Base-by-base conservation (phyloP, 768 basidiomycete species). In the Suillus placidus region DNA sequence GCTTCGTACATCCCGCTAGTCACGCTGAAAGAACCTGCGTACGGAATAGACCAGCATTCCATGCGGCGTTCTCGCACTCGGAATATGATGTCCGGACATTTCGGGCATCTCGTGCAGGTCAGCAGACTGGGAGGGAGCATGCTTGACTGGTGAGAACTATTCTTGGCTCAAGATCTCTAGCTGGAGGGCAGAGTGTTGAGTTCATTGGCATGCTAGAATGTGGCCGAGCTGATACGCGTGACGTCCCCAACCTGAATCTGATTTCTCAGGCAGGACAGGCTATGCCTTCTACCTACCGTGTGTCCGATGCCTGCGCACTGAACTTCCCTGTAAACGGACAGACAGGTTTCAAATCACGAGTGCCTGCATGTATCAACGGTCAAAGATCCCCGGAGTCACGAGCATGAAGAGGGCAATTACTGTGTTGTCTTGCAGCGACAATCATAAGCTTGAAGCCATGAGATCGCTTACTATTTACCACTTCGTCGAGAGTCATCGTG, bases 51-150 rank as follows among this genome's bases (percentile, higher is more conserved):
- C 20, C 40, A 38, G 16, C 26, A 32, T 43, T 40, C 14, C 37
- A 23, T 52, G 37, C 63, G 62, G 43, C 7, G 20, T 57, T 61
- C 60, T 63, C 66, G 14, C 61, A 51, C 54, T n/a, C 49, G 62
- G 35, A 60, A n/a, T 32, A 9, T 6, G n/a, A 52, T 47, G 10
- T 10, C 62, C 61, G 55, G 9, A 35, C 20, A 30, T 38, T 2
- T 20, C 55, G 32, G 58, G 42, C 20, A n/a, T 64, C 45, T 12
- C 3, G 6, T 20, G 34, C 10, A 34, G 7, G 62, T 67, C 67
- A 64, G 55, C 52, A 65, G 72, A 64, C 32, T 13, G 32, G 12
- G 43, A 37, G n/a, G 20, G 60, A 63, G 55, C 55, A 40, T 47
- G 37, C 43, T n/a, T 9, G 14, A 26, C 40, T 26, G 56, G 30